Conservation (phyloP, 2,329 filamentous ascomycete species). For the Pestalotiopsis sp. region DNA sequence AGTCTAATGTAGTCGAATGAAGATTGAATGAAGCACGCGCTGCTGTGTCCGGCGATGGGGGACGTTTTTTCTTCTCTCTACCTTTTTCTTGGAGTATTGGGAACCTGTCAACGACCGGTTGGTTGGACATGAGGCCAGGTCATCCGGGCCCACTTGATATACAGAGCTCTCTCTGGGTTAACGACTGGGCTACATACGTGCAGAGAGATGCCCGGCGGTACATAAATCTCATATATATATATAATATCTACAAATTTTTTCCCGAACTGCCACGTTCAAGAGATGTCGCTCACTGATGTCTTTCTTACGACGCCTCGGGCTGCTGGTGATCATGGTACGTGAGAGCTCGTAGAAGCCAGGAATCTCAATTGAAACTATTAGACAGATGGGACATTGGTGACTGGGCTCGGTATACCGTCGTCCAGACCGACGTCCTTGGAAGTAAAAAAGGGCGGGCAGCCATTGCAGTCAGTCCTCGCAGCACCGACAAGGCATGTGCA, state of each 20-base stretch:
- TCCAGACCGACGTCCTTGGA: no score
- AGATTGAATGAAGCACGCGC: background rate
- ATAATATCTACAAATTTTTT: constrained; percentile 4
- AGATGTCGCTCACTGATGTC: no score
- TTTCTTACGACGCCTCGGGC: no score
- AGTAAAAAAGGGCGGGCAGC: no score
- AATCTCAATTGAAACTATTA: no score
- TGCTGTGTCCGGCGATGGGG: background rate
- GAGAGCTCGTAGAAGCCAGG: no score
- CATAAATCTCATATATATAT: constrained; percentile 5
- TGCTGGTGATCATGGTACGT: no score
- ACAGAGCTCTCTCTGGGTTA: background rate
- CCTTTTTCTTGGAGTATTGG: background rate
- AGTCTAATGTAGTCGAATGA: background rate
- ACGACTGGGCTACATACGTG: background rate
- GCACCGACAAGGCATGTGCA: no score
- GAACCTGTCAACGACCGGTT: background rate
- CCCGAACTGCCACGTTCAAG: background rate
- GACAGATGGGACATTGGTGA: no score
- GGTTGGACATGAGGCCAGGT: constrained; percentile 4
- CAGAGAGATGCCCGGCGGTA: background rate
- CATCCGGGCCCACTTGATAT: background rate
- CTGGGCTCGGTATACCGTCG: no score
- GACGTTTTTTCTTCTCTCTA: background rate
- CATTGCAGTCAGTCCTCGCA: no score